Evolutionary conservation across 2,329 filamentous ascomycete species (phyloP), one percentile per base, ranked within the genome.

Genomic region (Rhynchosporium graminicola): DNA sequence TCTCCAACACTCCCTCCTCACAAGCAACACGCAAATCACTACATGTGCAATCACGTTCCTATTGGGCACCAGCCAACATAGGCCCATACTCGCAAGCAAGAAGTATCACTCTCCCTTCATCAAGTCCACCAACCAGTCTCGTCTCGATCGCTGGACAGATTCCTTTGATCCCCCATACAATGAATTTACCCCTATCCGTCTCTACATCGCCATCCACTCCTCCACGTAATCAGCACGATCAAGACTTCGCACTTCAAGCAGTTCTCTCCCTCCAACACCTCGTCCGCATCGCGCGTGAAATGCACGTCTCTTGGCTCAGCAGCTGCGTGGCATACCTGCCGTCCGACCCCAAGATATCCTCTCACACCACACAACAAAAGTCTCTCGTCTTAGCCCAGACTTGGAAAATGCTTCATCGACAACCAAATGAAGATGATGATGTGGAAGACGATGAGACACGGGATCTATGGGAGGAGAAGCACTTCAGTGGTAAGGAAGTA

Each of bases 1-100:
- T 71, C 36, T 59, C 59, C 2, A 60, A 33, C 20, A 48, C 57
- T 2, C 9, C 51, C 3, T 47, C 62, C 7, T 45, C 61, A 6
- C 29, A 29, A 9, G 36, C 15, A 43, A 38, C 74, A 77, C 62
- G 90, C 76, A 80, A 82, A 57, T 85, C 85, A 0, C 82, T 98
- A 1, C 95, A 99, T 74, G 93, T 99, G 5, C 95, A 98, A 76
- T 93, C 90, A 3, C 82, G 91, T 45, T 96, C 92, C 10, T 98
- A 98, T 80, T 99, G 95, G 95, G 95, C 95, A 0, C 95, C 95
- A 0, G 94, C 95, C 26, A 98, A 98, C 72, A 98, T 99, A 59
- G 95, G 95, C 0, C 95, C 95, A 0, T 98, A 98, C 76, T 97
- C 93, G 61, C 95, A 99, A 77, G 92, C 92, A 3, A 86, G 95